Evolutionary conservation across 2,329 filamentous ascomycete genomes (phyloP), one percentile per base, ranked within the genome.

Genomic region (Apiospora sp.): DNA sequence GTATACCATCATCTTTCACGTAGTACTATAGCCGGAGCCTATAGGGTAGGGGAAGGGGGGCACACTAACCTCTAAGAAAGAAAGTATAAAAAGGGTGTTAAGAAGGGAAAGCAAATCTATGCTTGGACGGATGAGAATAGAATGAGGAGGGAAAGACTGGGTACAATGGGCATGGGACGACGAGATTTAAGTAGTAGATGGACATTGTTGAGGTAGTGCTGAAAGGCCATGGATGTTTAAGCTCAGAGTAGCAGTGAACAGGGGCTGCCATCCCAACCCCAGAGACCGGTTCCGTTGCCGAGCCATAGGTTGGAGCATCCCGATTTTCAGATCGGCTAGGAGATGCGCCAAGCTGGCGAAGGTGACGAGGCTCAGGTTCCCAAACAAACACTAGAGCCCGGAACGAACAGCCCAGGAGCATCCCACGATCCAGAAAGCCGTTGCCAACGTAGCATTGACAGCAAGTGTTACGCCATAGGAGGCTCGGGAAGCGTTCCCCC

Each of bases 61-160:
- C 43, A 37, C 19, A 64, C 58, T 64, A 64, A 64, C 58, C 58
- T 64, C 58, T 64, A 64, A 64, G 58, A 64, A 41, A 64, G 58
- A 64, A 64, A 64, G 58, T 64, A 64, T 64, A 64, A 41, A 64
- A 41, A 10, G 34, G 22, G 7, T 34, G 22, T 8, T 37, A 69
- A 69, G 44, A 69, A 69, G 13, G 19, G 67, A 49, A 69, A 69
- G 44, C 44, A 46, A 69, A 19, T 69, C 67, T 30, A 69, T 69
- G 67, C 67, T 69, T 48, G 43, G 34, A 49, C 22, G 67, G 67
- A 37, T 46, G 67, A 34, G 24, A 44, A 69, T 48, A 44, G 67
- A 41, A 69, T 49, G 43, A 69, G 67, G 44, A 49, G 67, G 44
- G 48, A 34, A 46, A 69, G 67, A 69, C 44, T 24, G 67, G 67